Percentiles rank a stretch among this genome's conserved stretches.
Conservation (phyloP, 2,329 filamentous ascomycete genomes). For the Colletotrichum truncatum region DNA sequence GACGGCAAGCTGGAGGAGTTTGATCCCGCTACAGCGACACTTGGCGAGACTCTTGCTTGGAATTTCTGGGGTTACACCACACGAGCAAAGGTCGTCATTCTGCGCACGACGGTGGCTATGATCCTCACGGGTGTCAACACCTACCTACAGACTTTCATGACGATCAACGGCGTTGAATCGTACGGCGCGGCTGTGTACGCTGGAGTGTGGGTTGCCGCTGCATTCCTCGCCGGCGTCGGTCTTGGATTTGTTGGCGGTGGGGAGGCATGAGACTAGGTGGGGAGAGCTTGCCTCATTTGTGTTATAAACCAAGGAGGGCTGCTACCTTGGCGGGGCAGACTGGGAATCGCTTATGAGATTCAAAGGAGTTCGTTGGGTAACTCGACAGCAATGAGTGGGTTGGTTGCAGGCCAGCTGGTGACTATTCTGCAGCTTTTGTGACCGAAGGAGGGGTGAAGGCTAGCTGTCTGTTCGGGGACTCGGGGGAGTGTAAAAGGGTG, state of each 20-base stretch:
- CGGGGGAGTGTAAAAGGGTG: background rate
- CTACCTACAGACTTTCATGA: conserved; percentile 72
- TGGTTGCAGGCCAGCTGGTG: background rate
- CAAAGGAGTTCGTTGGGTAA: conserved; percentile 16
- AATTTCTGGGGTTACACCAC: conserved; percentile 77
- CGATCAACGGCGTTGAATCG: conserved; percentile 75
- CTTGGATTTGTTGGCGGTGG: conserved; percentile 60
- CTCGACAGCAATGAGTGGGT: background rate
- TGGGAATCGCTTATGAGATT: background rate
- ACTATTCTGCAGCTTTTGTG: background rate
- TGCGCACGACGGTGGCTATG: conserved; percentile 69
- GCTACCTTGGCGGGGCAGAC: conserved; percentile 4
- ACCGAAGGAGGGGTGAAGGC: background rate
- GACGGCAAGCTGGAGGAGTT: conserved; percentile 64
- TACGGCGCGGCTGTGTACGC: conserved; percentile 78
- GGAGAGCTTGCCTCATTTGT: conserved; percentile 4
- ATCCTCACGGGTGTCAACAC: conserved; percentile 66
- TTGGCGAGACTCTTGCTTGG: conserved; percentile 75
- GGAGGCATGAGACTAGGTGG: conserved; percentile 16
- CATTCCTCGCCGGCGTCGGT: conserved; percentile 65
- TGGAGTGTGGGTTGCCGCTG: conserved; percentile 76
- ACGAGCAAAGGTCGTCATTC: conserved; percentile 70
- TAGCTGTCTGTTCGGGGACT: conserved; percentile 3
- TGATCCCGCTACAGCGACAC: conserved; percentile 70
- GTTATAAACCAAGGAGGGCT: background rate